Evolutionary conservation across 306 rosid species (phyloP).

Genomic region (Medicago truncatula): DNA sequence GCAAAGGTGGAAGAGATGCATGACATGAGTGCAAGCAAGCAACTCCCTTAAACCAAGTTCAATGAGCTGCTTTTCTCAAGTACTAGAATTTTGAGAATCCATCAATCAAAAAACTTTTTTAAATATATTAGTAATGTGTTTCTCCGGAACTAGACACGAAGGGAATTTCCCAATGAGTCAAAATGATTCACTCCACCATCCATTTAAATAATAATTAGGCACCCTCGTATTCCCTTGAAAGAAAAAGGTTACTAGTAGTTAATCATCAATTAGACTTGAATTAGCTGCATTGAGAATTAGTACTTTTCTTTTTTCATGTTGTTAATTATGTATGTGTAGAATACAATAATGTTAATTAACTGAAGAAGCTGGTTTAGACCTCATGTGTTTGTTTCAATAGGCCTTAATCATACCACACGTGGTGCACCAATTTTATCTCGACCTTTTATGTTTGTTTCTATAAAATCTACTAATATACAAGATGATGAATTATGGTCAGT

Average conservation of each 20-base stretch:
- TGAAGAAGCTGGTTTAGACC: constrained; percentile 6
- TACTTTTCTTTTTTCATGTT: neutral
- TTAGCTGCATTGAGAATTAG: constrained; percentile 20
- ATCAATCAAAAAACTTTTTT: constrained; percentile 13
- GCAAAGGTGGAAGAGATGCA: constrained; percentile 38
- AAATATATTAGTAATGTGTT: constrained; percentile 54
- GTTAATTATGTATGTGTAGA: neutral
- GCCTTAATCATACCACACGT: constrained; percentile 16
- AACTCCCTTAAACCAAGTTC: constrained; percentile 31
- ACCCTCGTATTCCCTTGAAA: neutral
- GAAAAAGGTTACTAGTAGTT: neutral
- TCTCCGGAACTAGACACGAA: constrained; percentile 71
- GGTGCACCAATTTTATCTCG: no score
- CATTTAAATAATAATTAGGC: neutral
- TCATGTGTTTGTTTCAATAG: constrained; percentile 12
- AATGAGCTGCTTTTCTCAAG: constrained; percentile 36
- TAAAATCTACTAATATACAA: constrained; percentile 9
- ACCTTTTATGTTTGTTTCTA: neutral
- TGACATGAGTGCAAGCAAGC: neutral
- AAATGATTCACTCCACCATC: constrained; percentile 70
- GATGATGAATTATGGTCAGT: constrained; percentile 30
- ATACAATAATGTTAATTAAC: constrained; percentile 1
- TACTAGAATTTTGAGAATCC: constrained; percentile 32
- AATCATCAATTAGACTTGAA: constrained; percentile 40
- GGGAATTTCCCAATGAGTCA: constrained; percentile 51